Base-by-base conservation (phyloP, 352 stramenopile species). In the Globisporangium apiculatum region DNA sequence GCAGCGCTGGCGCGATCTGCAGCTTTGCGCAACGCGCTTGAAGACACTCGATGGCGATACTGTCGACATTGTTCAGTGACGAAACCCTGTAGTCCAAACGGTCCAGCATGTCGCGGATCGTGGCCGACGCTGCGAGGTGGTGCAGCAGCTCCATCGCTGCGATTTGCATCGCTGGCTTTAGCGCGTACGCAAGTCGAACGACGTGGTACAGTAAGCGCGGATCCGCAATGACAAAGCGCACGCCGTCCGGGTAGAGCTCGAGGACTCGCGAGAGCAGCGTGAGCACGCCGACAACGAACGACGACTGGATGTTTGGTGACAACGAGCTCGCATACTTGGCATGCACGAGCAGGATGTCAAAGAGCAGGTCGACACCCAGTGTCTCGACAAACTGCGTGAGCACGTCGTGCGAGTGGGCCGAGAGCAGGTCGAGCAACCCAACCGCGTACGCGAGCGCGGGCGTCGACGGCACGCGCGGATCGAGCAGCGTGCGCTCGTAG, bases 81-180 rank as follows among this genome's bases (percentile, higher is more conserved):
- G 41, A 63, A 1, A 35, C 48, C 35, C 57, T 53, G n/a, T 63
- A 52, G 24, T 65, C 60, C 7, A 65, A 24, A 5, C 54, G 53
- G 10, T 42, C 56, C 47, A 65, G 48, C 53, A 61, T 61, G 12
- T 45, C 53, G n/a, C 18, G 38, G 15, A 57, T 53, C 12, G 11
- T 51, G 4, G 54, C 7, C 2, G 62, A 51, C 2, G 57, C 51
- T 4, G 50, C 36, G 12, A 76, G 46, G 7, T 37, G 48, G 11
- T 69, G 62, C 1, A 76, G 12, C 10, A 73, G 48, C 48, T 65
- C 53, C 1, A 76, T 68, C 4, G 59, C 66, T 51, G 49, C 43
- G 11, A 60, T 55, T 55, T 73, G 68, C 8, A 67, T 53, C 45
- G 60, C 55, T n/a, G 58, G 48, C 7, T 61, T 60, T 7, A 67